phyloP scores from a whole-genome alignment of 768 basidiomycete genomes.

The Lactarius indigo region DNA sequence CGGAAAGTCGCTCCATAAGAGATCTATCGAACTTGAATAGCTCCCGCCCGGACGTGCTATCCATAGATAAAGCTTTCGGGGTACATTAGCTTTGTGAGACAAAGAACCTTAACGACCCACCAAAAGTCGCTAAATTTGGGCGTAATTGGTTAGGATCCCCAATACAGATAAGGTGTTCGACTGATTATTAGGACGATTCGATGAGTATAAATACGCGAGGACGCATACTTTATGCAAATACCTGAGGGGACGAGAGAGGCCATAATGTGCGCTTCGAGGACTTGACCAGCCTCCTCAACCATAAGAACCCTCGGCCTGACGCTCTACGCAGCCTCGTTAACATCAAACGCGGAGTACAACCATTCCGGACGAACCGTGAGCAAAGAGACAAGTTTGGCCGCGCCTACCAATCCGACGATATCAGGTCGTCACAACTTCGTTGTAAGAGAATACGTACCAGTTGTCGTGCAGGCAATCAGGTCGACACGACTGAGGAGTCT shows the following conservation, averaged over 20 bases:
- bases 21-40: constrained; percentile 64
- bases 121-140: constrained; percentile 59
- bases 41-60: constrained; percentile 50
- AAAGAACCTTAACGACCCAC: constrained; percentile 35
- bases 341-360: neutral
- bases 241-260: constrained; percentile 52
- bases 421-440: neutral
- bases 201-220: neutral
- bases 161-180: constrained; percentile 75
- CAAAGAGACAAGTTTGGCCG: constrained; percentile 59
- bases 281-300: constrained; percentile 81
- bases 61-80: constrained; percentile 61
- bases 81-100: neutral
- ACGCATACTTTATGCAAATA: neutral
- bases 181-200: constrained; percentile 14
- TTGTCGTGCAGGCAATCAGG: constrained; percentile 76
- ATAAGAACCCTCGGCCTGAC: constrained; percentile 58
- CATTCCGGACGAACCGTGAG: constrained; percentile 43
- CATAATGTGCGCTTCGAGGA: constrained; percentile 73
- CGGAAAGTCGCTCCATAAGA: constrained; percentile 69
- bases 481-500: constrained; percentile 51
- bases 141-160: constrained; percentile 77
- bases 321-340: constrained; percentile 37
- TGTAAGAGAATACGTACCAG: constrained; percentile 41
- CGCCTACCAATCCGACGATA: constrained; percentile 40